These are phyloP conservation scores for Aegilops tauschii DNA, from an alignment of 176 grass and related monocot genomes.

Conservation along the genomic window DNA sequence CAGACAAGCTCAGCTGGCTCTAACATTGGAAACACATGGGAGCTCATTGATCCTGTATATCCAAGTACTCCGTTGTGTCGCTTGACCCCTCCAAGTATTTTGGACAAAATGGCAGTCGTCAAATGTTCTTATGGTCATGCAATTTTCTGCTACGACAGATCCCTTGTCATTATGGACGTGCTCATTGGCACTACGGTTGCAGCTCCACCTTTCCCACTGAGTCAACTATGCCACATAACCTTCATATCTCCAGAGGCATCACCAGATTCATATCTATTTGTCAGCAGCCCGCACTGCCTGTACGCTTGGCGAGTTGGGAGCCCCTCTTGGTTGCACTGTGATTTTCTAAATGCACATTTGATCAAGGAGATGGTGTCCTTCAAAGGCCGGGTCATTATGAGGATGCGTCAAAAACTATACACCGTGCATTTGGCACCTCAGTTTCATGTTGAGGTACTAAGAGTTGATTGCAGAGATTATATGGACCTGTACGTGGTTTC, in stretches of 20 bases:
- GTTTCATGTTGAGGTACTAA: background rate
- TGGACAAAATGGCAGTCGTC: background rate
- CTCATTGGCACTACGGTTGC: background rate
- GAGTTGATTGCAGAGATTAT: background rate
- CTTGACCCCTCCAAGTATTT: background rate
- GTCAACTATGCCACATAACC: background rate
- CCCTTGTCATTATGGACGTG: background rate
- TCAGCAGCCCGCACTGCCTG: background rate
- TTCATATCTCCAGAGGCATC: background rate
- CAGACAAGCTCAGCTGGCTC: background rate
- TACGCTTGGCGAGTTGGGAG: background rate
- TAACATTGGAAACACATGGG: background rate
- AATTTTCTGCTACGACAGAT: background rate
- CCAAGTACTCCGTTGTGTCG: background rate
- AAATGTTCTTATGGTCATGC: slow-evolving; percentile 12
- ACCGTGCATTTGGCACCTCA: background rate
- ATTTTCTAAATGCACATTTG: background rate
- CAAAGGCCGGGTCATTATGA: background rate
- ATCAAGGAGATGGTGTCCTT: background rate
- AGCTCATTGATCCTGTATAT: background rate
- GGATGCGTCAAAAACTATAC: background rate
- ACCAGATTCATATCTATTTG: background rate
- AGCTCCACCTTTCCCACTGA: background rate
- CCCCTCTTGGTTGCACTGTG: background rate
- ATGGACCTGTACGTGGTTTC: background rate